Evolutionary conservation across 495 filamentous ascomycete genomes (phyloP).

Genomic region (Penicillium soppii): DNA sequence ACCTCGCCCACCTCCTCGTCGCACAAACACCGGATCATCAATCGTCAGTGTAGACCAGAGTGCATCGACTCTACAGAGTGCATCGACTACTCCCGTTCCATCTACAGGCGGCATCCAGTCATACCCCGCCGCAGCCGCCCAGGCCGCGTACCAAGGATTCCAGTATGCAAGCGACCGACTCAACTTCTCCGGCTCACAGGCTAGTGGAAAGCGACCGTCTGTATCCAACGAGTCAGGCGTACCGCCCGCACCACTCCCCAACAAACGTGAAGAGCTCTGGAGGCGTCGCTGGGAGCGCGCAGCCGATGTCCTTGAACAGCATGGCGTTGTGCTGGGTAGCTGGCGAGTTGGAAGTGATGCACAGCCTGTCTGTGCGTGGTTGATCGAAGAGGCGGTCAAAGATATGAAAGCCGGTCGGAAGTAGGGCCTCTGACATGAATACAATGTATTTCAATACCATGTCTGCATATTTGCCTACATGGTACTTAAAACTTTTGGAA

Average conservation of each 20-base stretch:
- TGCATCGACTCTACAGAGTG: slow-evolving; percentile 10
- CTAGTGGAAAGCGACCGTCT: slow-evolving; percentile 20
- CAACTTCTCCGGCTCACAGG: slow-evolving; percentile 20
- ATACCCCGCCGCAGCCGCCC: slow-evolving; percentile 33
- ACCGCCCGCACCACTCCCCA: slow-evolving; percentile 40
- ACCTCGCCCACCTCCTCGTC: slow-evolving; percentile 38
- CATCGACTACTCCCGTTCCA: slow-evolving; percentile 5
- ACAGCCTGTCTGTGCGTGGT: slow-evolving; percentile 50
- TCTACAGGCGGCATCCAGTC: slow-evolving; percentile 22
- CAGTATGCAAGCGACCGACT: slow-evolving; percentile 38
- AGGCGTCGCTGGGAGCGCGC: slow-evolving; percentile 73
- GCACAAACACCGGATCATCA: slow-evolving; percentile 31
- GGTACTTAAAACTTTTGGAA: too few species aligned
- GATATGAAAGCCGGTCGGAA: not conserved
- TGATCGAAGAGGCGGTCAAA: slow-evolving; percentile 49
- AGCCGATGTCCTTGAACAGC: slow-evolving; percentile 61
- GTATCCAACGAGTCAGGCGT: slow-evolving; percentile 28
- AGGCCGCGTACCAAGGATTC: slow-evolving; percentile 29
- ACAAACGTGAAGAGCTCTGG: slow-evolving; percentile 86
- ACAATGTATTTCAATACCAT: too few species aligned
- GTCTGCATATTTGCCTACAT: too few species aligned
- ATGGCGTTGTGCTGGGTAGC: slow-evolving; percentile 73
- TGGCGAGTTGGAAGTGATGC: slow-evolving; percentile 89
- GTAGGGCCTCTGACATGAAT: too few species aligned
- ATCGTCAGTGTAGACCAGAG: slow-evolving; percentile 10